Percentiles rank a stretch among this genome's conserved stretches.
Evolutionary conservation across 2,329 filamentous ascomycete species (phyloP).

Genomic region (Apiospora phragmitis): DNA sequence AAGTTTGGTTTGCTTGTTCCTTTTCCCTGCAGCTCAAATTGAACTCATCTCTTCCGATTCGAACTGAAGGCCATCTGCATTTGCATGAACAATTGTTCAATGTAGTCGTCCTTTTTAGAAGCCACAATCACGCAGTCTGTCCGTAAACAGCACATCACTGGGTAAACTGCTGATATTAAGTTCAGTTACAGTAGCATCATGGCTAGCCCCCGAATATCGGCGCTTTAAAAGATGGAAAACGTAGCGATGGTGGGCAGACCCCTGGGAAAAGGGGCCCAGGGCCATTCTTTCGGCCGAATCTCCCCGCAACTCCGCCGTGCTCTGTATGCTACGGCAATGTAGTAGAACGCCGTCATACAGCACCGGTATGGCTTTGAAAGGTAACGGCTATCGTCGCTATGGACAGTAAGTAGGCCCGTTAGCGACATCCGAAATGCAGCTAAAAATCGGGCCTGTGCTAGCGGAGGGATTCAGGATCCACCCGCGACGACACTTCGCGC

Average conservation of each 20-base stretch:
- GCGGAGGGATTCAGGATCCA: not conserved
- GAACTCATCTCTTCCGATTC: too few relatives aligned
- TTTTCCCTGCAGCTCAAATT: not conserved
- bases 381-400: not conserved
- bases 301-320: too few relatives aligned
- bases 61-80: too few relatives aligned
- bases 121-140: too few relatives aligned
- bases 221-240: not conserved
- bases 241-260: not conserved
- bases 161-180: too few relatives aligned
- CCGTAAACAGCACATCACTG: too few relatives aligned
- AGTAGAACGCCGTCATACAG: not conserved
- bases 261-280: not conserved
- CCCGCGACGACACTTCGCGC: not conserved
- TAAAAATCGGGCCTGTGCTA: conserved; percentile 2
- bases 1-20: not conserved
- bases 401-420: not conserved
- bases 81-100: too few relatives aligned
- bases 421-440: not conserved
- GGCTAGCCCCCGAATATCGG: not conserved
- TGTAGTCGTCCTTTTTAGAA: not conserved
- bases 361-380: not conserved
- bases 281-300: not conserved
- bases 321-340: too few relatives aligned
- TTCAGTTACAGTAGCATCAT: too few relatives aligned